Evolutionary conservation across 257 asterid genomes (phyloP), one percentile per base, ranked within the genome.

Genomic region (Cynanchum wilfordii): DNA sequence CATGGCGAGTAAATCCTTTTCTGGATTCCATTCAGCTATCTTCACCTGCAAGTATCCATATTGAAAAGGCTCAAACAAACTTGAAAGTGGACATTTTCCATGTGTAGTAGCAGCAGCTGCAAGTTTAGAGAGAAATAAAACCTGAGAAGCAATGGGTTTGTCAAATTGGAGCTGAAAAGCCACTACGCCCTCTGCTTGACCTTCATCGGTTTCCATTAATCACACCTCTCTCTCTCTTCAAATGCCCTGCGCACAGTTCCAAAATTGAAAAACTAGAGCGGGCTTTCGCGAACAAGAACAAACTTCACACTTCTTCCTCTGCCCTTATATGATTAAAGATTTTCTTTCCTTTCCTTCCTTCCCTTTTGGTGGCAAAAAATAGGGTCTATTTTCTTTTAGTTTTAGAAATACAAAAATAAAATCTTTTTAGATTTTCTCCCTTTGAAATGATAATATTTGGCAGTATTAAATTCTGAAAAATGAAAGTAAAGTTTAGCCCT

Each of bases 11-110:
- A 95, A 82, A 84, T 95, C 98, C 81, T 95, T 95, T 72, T 92
- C 99, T 54, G 98, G 97, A 80, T 92, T 95, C 99, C 99, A 95
- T 87, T 90, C 97, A 58, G 99, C 98, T 70, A 92, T 76, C 77
- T 90, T 92, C 36, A 90, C 79, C 99, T 92, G 87, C 79, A 77
- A 66, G 42, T 15, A 55, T 69, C 76, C 49, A 6, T 60, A 45
- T 38, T 71, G 70, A 77, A 62, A 77, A 22, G 29, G 69, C 59
- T 33, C 33, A 59, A 71, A 68, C 66, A 74, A 12, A 40, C 24
- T 33, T 30, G 45, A 30, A 33, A 62, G 5, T 60, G 45, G 10
- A 62, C 36, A 62, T 25, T 29, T 36, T 19, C 36, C 8, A 0
- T 10, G n/a, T 44, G 22, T 10, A 4, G 22, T 10, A 4, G 24